A percentile compares a stretch with the other conserved stretches of the same genome.
Evolutionary conservation across 1,284 basidiomycete genomes (phyloP).

Genomic region (Pisolithus thermaeus): DNA sequence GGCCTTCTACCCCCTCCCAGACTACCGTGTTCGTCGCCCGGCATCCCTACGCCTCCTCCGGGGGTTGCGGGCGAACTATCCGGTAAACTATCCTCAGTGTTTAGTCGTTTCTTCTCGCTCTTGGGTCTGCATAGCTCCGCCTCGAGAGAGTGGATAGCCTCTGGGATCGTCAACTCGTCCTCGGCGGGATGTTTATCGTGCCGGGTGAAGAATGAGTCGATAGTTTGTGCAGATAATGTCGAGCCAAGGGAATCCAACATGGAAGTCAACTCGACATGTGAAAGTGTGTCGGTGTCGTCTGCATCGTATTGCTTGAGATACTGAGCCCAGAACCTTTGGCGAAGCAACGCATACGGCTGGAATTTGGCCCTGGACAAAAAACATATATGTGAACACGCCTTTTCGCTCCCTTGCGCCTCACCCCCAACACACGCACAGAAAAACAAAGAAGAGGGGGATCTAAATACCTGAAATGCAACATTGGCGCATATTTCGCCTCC

Average conservation of each 20-base stretch:
- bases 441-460: not conserved
- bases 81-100: conserved; percentile 34
- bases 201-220: conserved; percentile 75
- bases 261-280: conserved; percentile 84
- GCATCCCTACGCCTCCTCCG: conserved; percentile 30
- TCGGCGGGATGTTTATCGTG: conserved; percentile 61
- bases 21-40: conserved; percentile 21
- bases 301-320: conserved; percentile 90
- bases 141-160: conserved; percentile 79
- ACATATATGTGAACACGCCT: not conserved
- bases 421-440: conserved; percentile 9
- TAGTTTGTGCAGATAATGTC: conserved; percentile 77
- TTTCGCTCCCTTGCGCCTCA: not conserved
- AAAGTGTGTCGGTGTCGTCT: conserved; percentile 77
- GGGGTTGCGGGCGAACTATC: conserved; percentile 42
- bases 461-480: conserved; percentile 56
- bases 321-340: conserved; percentile 89
- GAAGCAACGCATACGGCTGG: conserved; percentile 88
- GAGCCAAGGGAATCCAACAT: conserved; percentile 98
- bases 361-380: conserved; percentile 70
- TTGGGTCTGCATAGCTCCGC: conserved; percentile 67
- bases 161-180: conserved; percentile 75
- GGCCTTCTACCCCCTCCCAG: not conserved
- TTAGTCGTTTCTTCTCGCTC: conserved; percentile 62
- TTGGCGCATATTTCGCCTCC: conserved; percentile 61